Conservation (phyloP, 495 filamentous ascomycete species). For the Halenospora varia region DNA sequence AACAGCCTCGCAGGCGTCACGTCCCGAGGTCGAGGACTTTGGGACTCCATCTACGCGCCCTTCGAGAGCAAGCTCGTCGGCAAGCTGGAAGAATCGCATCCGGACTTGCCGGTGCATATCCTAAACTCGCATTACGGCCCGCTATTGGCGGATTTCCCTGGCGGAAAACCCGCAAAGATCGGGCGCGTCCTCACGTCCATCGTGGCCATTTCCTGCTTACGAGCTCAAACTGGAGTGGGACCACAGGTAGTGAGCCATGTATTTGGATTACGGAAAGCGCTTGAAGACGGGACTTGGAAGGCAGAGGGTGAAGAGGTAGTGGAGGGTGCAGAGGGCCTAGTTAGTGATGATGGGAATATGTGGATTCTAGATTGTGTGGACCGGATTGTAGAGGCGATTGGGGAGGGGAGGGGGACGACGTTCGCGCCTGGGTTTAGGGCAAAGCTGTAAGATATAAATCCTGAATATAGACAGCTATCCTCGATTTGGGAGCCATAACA, state of each 20-base stretch:
- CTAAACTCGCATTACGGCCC: conserved; percentile 66
- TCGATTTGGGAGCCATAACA: not conserved
- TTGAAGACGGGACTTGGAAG: conserved; percentile 58
- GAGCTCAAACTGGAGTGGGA: conserved; percentile 72
- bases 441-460: conserved; percentile 39
- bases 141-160: conserved; percentile 58
- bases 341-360: conserved; percentile 64
- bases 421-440: conserved; percentile 53
- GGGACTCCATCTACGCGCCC: conserved; percentile 71
- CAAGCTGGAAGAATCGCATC: conserved; percentile 64
- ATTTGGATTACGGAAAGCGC: conserved; percentile 67
- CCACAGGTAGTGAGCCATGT: conserved; percentile 75
- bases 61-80: conserved; percentile 63
- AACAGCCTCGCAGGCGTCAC: conserved; percentile 47
- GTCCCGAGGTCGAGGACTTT: conserved; percentile 55
- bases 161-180: conserved; percentile 36
- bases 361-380: conserved; percentile 72
- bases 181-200: conserved; percentile 64
- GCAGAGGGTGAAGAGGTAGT: conserved; percentile 48
- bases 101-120: conserved; percentile 73
- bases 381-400: conserved; percentile 59
- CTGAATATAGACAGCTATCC: not conserved
- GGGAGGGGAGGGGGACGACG: conserved; percentile 49
- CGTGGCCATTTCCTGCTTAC: conserved; percentile 63
- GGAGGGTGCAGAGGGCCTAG: conserved; percentile 58